These are phyloP conservation scores for Paulownia fortunei DNA, from an alignment of 257 asterid genomes.

Conservation along the genomic window DNA sequence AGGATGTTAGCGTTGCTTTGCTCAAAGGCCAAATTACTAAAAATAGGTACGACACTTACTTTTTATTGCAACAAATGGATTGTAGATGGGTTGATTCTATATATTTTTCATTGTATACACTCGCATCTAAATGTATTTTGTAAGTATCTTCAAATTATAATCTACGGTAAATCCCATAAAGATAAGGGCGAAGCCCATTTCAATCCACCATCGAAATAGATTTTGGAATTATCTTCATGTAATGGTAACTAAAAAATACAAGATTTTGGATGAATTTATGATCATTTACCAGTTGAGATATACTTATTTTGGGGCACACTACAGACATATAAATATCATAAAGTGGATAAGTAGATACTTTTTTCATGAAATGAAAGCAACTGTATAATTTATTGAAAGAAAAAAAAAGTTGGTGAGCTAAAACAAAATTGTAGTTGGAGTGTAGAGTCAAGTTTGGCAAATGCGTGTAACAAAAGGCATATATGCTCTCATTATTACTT, in stretches of 20 bases:
- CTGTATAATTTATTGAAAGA: neutral
- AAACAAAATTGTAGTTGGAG: neutral
- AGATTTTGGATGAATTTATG: neutral
- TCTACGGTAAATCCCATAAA: too few species aligned
- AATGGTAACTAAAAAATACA: neutral
- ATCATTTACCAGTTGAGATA: neutral
- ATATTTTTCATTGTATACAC: too few species aligned
- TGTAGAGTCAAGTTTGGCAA: neutral
- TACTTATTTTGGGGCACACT: conserved; percentile 9
- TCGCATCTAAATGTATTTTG: too few species aligned
- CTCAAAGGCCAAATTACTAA: neutral
- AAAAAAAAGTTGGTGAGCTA: neutral
- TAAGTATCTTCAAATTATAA: too few species aligned
- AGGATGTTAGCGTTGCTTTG: neutral
- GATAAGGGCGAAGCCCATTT: too few species aligned
- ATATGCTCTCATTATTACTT: neutral
- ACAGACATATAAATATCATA: neutral
- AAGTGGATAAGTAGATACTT: neutral
- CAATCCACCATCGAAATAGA: too few species aligned
- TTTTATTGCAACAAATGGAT: neutral
- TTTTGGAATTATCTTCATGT: too few species aligned
- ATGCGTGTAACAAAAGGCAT: neutral
- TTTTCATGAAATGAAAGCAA: conserved; percentile 15
- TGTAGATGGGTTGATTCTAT: neutral
- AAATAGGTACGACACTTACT: neutral